Conservation (phyloP, 345 rosid species). For the Eutrema japonicum region DNA sequence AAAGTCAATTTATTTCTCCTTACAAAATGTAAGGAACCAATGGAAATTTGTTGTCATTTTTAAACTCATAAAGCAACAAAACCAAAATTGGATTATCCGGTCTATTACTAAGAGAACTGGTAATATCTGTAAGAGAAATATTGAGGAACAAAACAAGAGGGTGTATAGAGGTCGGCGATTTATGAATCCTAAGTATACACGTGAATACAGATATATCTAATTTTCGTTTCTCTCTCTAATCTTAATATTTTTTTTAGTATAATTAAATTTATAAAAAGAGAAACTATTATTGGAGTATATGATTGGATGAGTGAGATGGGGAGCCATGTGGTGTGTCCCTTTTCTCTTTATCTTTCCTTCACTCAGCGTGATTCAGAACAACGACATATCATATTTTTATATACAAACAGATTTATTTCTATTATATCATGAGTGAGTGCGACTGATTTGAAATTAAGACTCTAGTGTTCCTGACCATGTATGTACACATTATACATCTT, state of each 20-base stretch:
- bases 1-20: not conserved
- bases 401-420: slow-evolving; percentile 22
- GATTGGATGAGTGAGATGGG: slow-evolving; percentile 31
- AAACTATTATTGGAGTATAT: slow-evolving; percentile 17
- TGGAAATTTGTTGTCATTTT: slow-evolving; percentile 3
- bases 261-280: not conserved
- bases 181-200: slow-evolving; percentile 26
- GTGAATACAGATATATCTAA: slow-evolving; percentile 26
- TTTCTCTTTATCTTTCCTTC: slow-evolving; percentile 30
- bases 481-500: slow-evolving; percentile 1
- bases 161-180: slow-evolving; percentile 19
- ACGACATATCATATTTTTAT: slow-evolving; percentile 37
- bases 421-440: slow-evolving; percentile 34
- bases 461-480: slow-evolving; percentile 39
- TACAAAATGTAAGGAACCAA: not conserved
- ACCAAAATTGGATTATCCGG: slow-evolving; percentile 10
- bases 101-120: slow-evolving; percentile 22
- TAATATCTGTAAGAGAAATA: slow-evolving; percentile 10
- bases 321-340: slow-evolving; percentile 44
- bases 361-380: slow-evolving; percentile 40
- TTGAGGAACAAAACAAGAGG: slow-evolving; percentile 16
- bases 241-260: not conserved
- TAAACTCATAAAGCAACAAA: slow-evolving; percentile 12
- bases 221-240: slow-evolving; percentile 19
- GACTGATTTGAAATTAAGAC: slow-evolving; percentile 31